Percentiles rank a stretch among this genome's conserved stretches.
Evolutionary conservation across 768 basidiomycete species (phyloP).

Genomic region (Naematelia encephala): DNA sequence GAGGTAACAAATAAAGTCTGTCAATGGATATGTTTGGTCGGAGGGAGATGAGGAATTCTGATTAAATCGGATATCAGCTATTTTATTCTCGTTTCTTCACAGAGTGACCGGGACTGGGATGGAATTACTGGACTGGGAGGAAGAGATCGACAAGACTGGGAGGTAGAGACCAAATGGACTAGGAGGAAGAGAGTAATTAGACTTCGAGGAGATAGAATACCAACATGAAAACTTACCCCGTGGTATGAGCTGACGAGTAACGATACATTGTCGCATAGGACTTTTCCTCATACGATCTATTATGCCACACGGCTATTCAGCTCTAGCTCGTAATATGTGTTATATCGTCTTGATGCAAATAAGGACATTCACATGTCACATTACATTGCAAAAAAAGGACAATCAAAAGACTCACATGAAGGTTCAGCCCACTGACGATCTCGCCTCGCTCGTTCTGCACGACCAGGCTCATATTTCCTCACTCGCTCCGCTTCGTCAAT

Average conservation of each 20-base stretch:
- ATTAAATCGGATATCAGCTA: neutral
- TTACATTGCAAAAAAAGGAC: neutral
- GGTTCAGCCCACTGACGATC: neutral
- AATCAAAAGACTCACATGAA: neutral
- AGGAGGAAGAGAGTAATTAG: neutral
- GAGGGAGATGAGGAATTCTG: neutral
- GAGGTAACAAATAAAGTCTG: neutral
- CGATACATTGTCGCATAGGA: neutral
- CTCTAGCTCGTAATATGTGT: too few relatives aligned
- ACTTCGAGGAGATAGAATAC: neutral
- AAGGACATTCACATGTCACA: too few relatives aligned
- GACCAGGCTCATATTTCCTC: neutral
- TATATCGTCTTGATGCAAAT: too few relatives aligned
- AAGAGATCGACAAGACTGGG: neutral
- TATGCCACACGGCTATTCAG: neutral
- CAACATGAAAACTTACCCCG: constrained; percentile 1
- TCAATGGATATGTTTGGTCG: neutral
- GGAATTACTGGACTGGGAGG: neutral
- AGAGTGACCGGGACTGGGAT: neutral
- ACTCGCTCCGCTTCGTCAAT: neutral
- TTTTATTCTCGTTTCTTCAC: neutral
- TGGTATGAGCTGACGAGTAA: neutral
- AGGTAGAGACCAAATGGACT: neutral
- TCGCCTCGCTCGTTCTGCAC: neutral
- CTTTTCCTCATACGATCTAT: neutral